Evolutionary conservation across 495 filamentous ascomycete genomes (phyloP), one percentile per base, ranked within the genome.

Genomic region (Trichoderma asperelloides): DNA sequence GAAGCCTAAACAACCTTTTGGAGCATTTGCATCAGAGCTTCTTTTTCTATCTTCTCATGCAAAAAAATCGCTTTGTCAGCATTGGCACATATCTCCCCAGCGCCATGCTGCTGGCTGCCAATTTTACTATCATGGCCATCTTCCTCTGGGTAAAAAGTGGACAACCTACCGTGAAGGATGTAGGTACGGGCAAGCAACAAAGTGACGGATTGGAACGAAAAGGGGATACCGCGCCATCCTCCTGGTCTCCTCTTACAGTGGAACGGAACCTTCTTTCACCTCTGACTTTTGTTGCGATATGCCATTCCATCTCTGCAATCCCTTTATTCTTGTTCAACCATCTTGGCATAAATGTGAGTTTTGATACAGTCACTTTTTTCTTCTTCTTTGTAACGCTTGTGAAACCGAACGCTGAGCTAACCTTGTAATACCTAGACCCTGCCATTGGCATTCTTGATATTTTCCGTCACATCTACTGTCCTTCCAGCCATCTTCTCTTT

Each of bases 1-100:
- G 95, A 66, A 96, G 91, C 71, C 78, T 98, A 75, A 98, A 98
- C 78, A 98, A 98, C 74, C 78, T 98, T 65, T 83, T 98, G 18
- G 95, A 98, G 78, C 93, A 98, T 75, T 85, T 98, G 68, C 95
- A 98, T 73, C 95, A 98, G 80, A 96, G 92, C 73, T 98, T 98
- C 83, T 98, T 98, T 83, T 98, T 98, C 79, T 98, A 98, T 76
- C 79, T 98, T 28, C 85, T 98, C 21, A 92, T 98, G 85, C 88
- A 92, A 65, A 82, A 87, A 21, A 89, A 95, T 65, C 86, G 93
- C 9, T 98, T 98, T 76, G 96, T 98, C 66, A 97, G 94, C 76
- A 98, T 98, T 68, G 95, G 95, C 23, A 98, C 95, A 1, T 98
- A 98, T 72, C 81, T 98, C 6, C 95, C 96, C 5, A 96, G 92